These are phyloP conservation scores for Forsythia suspensa DNA, from an alignment of 257 asterid genomes.

Conservation along the genomic window DNA sequence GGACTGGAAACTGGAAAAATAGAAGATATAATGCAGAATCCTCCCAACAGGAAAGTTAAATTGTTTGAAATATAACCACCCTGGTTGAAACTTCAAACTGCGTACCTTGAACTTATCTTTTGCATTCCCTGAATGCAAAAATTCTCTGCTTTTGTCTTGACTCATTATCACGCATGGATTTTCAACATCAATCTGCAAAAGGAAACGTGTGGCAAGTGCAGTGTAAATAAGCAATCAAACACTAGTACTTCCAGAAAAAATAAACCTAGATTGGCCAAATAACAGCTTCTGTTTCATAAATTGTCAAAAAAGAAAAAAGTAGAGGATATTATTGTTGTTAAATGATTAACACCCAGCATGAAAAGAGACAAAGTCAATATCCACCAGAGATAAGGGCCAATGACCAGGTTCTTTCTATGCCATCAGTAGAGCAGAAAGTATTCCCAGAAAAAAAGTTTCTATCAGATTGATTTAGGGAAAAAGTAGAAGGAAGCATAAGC, in stretches of 20 bases:
- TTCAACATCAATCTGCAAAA: conserved; percentile 90
- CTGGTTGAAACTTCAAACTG: conserved; percentile 1
- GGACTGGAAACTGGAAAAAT: conserved; percentile 9
- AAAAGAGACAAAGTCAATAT: conserved; percentile 8
- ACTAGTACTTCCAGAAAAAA: not conserved
- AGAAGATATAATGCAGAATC: conserved; percentile 11
- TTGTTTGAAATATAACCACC: conserved; percentile 6
- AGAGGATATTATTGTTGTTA: conserved; percentile 2
- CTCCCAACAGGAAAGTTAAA: not conserved
- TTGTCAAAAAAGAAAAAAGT: not conserved
- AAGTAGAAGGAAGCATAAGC: not conserved
- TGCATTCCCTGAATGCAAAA: conserved; percentile 83
- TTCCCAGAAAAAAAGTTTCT: not conserved
- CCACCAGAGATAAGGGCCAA: not conserved
- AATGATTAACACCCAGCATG: not conserved
- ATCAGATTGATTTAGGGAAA: not conserved
- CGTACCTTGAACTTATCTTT: conserved; percentile 91
- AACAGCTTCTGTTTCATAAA: not conserved
- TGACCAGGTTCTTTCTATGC: conserved; percentile 6
- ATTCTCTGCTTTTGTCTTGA: conserved; percentile 97
- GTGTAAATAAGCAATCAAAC: conserved; percentile 16
- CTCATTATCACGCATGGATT: conserved; percentile 97
- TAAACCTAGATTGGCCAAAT: not conserved
- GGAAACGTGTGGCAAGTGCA: conserved; percentile 16
- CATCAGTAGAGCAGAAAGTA: conserved; percentile 15